A percentile compares a stretch with the other conserved stretches of the same genome.
Conservation (phyloP, 805 yeast genomes). For the Teunomyces barrocoloradensis region DNA sequence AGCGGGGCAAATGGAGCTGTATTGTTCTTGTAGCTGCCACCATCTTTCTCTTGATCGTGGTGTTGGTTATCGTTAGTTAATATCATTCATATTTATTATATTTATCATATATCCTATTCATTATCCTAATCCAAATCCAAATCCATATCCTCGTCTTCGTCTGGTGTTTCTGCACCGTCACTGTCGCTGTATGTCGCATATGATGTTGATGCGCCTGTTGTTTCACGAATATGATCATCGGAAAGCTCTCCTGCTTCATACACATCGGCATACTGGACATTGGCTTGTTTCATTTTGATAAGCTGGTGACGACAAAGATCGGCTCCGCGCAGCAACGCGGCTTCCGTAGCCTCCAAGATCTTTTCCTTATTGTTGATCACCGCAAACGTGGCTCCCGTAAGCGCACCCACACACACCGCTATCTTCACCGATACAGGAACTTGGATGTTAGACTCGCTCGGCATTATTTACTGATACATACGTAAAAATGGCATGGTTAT, state of each 20-base stretch:
- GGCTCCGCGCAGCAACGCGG: conserved; percentile 28
- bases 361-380: conserved; percentile 26
- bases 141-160: neutral
- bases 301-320: conserved; percentile 20
- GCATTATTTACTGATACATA: neutral
- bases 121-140: neutral
- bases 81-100: neutral
- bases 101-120: too few relatives aligned
- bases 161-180: conserved; percentile 1
- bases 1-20: conserved; percentile 72
- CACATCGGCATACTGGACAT: conserved; percentile 21
- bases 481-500: neutral
- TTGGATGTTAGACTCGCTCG: conserved; percentile 9
- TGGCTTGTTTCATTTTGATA: conserved; percentile 14
- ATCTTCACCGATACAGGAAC: conserved; percentile 34
- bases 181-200: neutral
- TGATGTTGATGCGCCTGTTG: neutral
- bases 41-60: conserved; percentile 55
- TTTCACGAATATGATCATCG: neutral
- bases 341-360: conserved; percentile 28
- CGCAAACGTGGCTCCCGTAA: conserved; percentile 35
- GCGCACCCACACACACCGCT: conserved; percentile 32
- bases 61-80: conserved; percentile 52
- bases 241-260: conserved; percentile 8
- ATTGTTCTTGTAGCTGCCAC: conserved; percentile 57